phyloP scores from a whole-genome alignment of 306 rosid genomes.

The Cucumis cinereus region DNA sequence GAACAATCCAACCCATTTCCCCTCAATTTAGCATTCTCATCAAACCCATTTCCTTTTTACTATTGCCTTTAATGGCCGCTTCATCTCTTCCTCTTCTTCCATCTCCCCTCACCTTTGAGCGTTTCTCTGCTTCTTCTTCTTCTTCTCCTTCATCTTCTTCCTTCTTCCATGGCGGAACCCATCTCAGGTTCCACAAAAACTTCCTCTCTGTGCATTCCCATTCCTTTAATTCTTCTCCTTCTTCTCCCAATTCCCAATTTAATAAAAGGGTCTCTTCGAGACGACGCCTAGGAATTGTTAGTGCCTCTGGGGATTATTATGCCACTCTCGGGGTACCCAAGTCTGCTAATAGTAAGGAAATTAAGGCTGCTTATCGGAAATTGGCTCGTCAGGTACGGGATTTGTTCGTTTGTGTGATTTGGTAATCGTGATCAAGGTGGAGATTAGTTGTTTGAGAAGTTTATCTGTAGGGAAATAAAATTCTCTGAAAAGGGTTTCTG shows the following conservation, averaged over 20 bases:
- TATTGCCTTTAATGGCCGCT: conserved; percentile 39
- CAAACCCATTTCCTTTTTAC: background rate
- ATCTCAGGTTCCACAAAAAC: conserved; percentile 30
- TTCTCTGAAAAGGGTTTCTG: background rate
- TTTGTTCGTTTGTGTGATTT: background rate
- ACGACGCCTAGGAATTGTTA: conserved; percentile 27
- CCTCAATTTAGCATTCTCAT: conserved; percentile 4
- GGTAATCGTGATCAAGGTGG: background rate
- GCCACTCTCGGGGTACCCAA: conserved; percentile 76
- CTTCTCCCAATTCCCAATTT: conserved; percentile 14
- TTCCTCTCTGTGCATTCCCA: conserved; percentile 26
- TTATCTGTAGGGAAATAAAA: background rate
- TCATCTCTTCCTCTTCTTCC: conserved; percentile 38
- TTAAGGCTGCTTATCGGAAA: conserved; percentile 86
- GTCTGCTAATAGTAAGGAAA: conserved; percentile 69
- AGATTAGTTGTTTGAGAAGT: background rate
- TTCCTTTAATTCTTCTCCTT: conserved; percentile 9
- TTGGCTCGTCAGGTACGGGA: conserved; percentile 88
- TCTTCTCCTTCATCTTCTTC: conserved; percentile 18
- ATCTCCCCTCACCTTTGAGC: conserved; percentile 26
- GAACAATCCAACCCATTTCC: conserved; percentile 5
- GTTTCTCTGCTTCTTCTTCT: conserved; percentile 21
- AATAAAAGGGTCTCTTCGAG: conserved; percentile 19
- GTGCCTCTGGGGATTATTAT: conserved; percentile 80
- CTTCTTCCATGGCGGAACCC: conserved; percentile 31